Percentiles rank a stretch among this genome's conserved stretches.
Evolutionary conservation across 495 filamentous ascomycete genomes (phyloP).

Genomic region (Penicillium maclennaniae): DNA sequence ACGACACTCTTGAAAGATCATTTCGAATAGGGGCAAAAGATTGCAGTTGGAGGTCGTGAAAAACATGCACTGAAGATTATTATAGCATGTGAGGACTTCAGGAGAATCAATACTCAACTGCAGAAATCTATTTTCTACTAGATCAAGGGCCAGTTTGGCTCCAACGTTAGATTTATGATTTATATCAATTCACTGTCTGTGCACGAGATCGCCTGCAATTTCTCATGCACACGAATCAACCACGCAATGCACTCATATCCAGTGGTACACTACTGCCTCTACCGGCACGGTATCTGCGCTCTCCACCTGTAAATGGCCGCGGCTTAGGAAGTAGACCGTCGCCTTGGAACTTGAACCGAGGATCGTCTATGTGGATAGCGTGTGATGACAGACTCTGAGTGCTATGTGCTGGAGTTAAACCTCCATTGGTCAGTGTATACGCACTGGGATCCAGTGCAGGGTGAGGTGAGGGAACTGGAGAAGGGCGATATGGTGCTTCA

Average conservation of each 20-base stretch:
- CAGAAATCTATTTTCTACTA: not conserved
- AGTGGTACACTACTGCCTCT: slow-evolving; percentile 91
- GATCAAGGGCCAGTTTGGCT: not conserved
- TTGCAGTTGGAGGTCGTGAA: not conserved
- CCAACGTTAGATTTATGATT: not conserved
- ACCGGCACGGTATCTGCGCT: slow-evolving; percentile 81
- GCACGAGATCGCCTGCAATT: slow-evolving; percentile 28
- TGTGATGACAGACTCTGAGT: slow-evolving; percentile 32
- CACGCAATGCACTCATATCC: slow-evolving; percentile 58
- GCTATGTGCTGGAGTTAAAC: slow-evolving; percentile 30
- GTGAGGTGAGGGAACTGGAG: slow-evolving; percentile 48
- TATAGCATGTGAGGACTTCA: not conserved
- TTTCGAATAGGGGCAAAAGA: not conserved
- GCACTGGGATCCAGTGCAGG: slow-evolving; percentile 69
- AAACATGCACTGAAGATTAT: not conserved
- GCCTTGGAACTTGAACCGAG: slow-evolving; percentile 79
- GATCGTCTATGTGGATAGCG: slow-evolving; percentile 66
- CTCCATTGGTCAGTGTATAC: slow-evolving; percentile 68
- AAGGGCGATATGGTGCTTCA: slow-evolving; percentile 47
- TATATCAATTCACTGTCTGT: slow-evolving; percentile 26
- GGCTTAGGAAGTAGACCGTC: slow-evolving; percentile 83
- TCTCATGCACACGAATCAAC: slow-evolving; percentile 23
- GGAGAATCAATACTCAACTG: not conserved
- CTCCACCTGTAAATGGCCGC: slow-evolving; percentile 65
- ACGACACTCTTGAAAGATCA: not conserved